Base-by-base conservation (phyloP, 371 early-diverging fungal genomes). In the Syncephalastrum racemosum region DNA sequence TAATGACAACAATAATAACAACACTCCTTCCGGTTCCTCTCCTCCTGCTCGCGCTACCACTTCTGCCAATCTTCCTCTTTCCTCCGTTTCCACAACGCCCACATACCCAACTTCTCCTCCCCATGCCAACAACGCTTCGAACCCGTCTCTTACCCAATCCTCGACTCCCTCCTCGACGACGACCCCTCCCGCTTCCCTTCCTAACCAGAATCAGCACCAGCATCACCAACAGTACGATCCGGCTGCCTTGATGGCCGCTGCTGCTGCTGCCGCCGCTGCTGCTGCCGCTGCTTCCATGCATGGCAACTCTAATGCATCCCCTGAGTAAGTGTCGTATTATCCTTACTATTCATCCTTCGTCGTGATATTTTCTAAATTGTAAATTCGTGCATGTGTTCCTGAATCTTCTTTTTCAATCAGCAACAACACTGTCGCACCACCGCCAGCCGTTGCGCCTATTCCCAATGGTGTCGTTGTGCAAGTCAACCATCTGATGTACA, bases 401-500 rank as follows among this genome's bases (percentile, higher is more conserved):
- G 6, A 8, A 10, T 10, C 10, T 31, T 27, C 7, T 7, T 4
- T 27, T 27, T 27, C 7, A 7, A 27, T 7, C 36, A 31, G 36
- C 36, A 31, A 31, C 36, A 31, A 31, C 36, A 31, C 36, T 5
- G 36, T 31, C 10, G 36, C 36, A 31, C 36, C 36, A 10, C 36
- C 36, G 10, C 36, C 36, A 31, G 45, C 19, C 16, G 54, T 44
- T 22, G 54, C 54, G 10, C 22, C 58, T n/a, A 65, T 66, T 4
- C 55, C 58, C 49, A 60, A 65, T 46, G 73, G 73, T 13, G 66
- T 71, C 15, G 71, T 79, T 46, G 65, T 73, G 14, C 75, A 79
- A 61, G 79, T 79, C 13, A 69, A 62, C 16, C 79, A 79, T 61
- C 60, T 79, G 10, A 62, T 64, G 18, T 75, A 64, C 39, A 75